Base-by-base conservation (phyloP, 345 rosid genomes). In the Hypericum androsaemum region DNA sequence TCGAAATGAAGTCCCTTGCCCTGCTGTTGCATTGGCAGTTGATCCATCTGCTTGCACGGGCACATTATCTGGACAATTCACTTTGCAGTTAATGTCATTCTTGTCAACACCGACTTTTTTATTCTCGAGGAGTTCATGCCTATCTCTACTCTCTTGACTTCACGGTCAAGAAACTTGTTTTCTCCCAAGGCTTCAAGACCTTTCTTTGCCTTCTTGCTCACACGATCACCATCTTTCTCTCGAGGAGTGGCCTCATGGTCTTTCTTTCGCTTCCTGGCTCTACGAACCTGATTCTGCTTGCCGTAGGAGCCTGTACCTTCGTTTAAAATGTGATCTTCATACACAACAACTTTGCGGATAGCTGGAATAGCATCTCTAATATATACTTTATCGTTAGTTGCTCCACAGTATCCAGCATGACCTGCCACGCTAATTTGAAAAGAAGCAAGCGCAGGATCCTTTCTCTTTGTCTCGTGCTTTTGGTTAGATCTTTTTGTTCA, bases 261-360 rank as follows among this genome's bases (percentile, higher is more conserved):
- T 17, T 10, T 46, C 50, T 7, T n/a, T 10, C 9, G 32, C 10
- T 10, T 32, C 50, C 22, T 46, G 28, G 16, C 50, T 10, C 50
- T 46, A 6, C 28, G 5, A 8, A 3, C 8, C 9, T 46, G 9
- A 13, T 8, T 16, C 8, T 46, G 10, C 28, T 46, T 10, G 10
- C 32, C 32, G 4, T 1, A 46, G 9, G 22, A 6, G 28, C 22
- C 22, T 12, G 28, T 8, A 6, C 28, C 50, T 46, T 46, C 50
- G 22, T n/a, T 14, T 13, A 46, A 46, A 13, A 46, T 9, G 16
- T n/a, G 48, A 46, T 46, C 50, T 0, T 46, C 50, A 10, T 46
- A 46, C 14, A 46, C 50, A 46, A 46, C 50, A 46, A 32, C 22
- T 46, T 46, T 46, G 28, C 50, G 50, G 22, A 8, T 46, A 46